Percentiles rank a stretch among this genome's conserved stretches.
These are phyloP conservation scores for Setomelanomma holmii DNA, from an alignment of 2,329 filamentous ascomycete species.

Conservation along the genomic window DNA sequence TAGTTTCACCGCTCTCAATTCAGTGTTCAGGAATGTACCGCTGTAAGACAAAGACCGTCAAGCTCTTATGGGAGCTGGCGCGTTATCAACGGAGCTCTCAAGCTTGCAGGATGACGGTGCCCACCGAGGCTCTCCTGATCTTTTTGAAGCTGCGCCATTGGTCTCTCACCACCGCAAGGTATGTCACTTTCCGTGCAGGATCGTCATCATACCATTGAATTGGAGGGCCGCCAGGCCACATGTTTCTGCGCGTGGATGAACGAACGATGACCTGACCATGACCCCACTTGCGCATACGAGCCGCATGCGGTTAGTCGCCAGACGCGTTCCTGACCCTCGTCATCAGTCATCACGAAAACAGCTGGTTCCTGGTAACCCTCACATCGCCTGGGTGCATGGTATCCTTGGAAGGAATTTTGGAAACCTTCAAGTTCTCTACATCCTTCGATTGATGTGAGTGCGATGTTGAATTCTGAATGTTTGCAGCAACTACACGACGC, in stretches of 20 bases:
- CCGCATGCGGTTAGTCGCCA: slow-evolving; percentile 10
- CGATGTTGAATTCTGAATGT: not conserved
- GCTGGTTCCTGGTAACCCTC: not conserved
- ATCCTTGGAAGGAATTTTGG: too few species aligned
- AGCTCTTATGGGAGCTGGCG: not conserved
- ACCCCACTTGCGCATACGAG: not conserved
- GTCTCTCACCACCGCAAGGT: slow-evolving; percentile 3
- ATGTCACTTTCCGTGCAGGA: slow-evolving; percentile 16
- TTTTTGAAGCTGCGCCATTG: slow-evolving; percentile 22
- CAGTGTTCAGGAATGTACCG: not conserved
- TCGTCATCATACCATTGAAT: slow-evolving; percentile 30
- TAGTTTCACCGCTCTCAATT: slow-evolving; percentile 6
- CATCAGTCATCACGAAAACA: not conserved
- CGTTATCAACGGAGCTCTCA: slow-evolving; percentile 11
- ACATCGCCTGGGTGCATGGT: not conserved
- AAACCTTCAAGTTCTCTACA: too few species aligned
- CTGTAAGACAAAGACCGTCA: not conserved
- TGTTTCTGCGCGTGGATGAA: slow-evolving; percentile 5
- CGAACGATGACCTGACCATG: slow-evolving; percentile 12
- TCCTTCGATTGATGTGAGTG: too few species aligned
- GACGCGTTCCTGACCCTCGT: slow-evolving; percentile 6
- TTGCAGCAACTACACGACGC: not conserved
- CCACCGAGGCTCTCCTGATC: slow-evolving; percentile 20
- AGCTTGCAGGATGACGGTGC: slow-evolving; percentile 9
- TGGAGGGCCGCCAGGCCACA: slow-evolving; percentile 10